These are phyloP conservation scores for Lichina pygmaea DNA, from an alignment of 495 filamentous ascomycete species.

Conservation along the genomic window DNA sequence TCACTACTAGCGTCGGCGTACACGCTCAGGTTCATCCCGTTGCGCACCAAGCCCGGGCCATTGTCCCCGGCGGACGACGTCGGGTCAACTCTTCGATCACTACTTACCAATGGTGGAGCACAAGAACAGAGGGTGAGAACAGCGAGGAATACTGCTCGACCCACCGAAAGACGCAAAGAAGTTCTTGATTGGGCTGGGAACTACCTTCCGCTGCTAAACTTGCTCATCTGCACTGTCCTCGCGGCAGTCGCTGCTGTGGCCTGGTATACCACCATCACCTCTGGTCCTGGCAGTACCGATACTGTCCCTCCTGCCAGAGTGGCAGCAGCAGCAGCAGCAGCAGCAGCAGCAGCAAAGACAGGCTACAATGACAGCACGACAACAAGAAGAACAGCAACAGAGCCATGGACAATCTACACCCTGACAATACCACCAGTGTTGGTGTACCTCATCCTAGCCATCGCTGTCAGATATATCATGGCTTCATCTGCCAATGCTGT, in stretches of 20 bases:
- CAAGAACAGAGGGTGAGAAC: neutral
- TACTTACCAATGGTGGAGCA: neutral
- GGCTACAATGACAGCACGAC: neutral
- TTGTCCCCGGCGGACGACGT: neutral
- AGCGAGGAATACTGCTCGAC: neutral
- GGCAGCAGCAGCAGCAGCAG: neutral
- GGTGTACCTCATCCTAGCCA: conserved; percentile 8
- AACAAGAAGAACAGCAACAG: neutral
- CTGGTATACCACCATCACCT: neutral
- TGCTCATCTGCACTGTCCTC: too few relatives aligned
- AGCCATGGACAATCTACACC: neutral
- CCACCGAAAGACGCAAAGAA: neutral
- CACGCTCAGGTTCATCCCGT: conserved; percentile 15
- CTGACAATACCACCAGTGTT: neutral
- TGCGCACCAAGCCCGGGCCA: neutral
- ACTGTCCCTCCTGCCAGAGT: neutral
- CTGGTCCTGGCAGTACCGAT: neutral
- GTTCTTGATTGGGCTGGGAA: neutral
- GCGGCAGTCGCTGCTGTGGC: too few relatives aligned
- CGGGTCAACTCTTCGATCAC: neutral
- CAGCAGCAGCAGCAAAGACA: neutral
- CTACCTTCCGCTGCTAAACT: too few relatives aligned
- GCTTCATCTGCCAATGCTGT: conserved; percentile 21
- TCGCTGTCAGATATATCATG: conserved; percentile 24
- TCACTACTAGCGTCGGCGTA: conserved; percentile 33